Evolutionary conservation across 352 stramenopile genomes (phyloP).

Genomic region (Globisporangium nagaii): DNA sequence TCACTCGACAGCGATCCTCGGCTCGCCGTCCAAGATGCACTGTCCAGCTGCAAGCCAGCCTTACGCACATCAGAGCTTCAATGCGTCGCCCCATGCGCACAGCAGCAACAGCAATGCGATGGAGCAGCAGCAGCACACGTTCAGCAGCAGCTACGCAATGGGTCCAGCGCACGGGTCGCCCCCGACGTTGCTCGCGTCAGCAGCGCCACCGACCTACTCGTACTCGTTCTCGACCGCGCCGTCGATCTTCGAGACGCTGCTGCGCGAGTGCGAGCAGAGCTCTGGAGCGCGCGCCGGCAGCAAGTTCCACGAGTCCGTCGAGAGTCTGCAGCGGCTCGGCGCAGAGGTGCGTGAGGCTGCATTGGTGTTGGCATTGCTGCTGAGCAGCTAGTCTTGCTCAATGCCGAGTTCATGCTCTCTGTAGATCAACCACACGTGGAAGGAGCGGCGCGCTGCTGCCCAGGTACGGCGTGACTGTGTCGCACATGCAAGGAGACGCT

Average conservation of each 20-base stretch:
- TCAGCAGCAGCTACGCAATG: neutral
- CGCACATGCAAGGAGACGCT: too few species aligned
- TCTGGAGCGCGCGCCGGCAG: constrained; percentile 14
- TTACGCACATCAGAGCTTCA: neutral
- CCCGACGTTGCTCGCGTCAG: neutral
- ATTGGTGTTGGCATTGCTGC: too few species aligned
- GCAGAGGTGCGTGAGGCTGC: constrained; percentile 29
- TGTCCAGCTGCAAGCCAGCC: neutral
- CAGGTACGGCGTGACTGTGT: constrained; percentile 8
- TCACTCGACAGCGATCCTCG: constrained; percentile 1
- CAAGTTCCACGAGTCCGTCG: constrained; percentile 36
- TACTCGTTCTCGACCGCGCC: constrained; percentile 16
- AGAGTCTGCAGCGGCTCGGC: constrained; percentile 28
- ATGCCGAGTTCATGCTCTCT: constrained; percentile 9
- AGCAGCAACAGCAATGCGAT: constrained; percentile 3
- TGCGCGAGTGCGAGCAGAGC: constrained; percentile 26
- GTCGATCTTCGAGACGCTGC: constrained; percentile 46
- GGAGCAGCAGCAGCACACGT: constrained; percentile 15
- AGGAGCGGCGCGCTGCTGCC: constrained; percentile 8
- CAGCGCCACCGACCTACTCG: constrained; percentile 6
- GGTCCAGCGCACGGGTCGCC: constrained; percentile 2
- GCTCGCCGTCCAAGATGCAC: constrained; percentile 2
- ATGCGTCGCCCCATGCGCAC: neutral
- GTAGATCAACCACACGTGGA: constrained; percentile 16
- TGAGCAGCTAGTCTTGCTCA: too few species aligned